Base-by-base conservation (phyloP, 2,329 filamentous ascomycete genomes). In the Endoconidiophora polonica region DNA sequence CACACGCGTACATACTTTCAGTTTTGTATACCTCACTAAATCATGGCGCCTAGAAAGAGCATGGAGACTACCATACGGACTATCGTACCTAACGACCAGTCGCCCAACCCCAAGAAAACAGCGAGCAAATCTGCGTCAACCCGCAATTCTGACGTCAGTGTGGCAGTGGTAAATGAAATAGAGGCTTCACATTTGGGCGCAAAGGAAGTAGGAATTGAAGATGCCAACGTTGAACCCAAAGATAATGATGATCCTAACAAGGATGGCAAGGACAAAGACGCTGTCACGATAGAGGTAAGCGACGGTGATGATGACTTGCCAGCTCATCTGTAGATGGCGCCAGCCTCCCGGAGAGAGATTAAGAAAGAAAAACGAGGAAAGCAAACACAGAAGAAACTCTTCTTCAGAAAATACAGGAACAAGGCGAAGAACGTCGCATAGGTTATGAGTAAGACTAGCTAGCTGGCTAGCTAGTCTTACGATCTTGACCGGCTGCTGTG, bases 231-330 rank as follows among this genome's bases (percentile, higher is more conserved):
- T 24, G 55, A 56, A 9, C 61, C 63, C 2, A 64, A 60, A 37
- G 63, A 64, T 22, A 62, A 59, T 53, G 58, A 62, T 4, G 61
- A 24, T 18, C 37, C 36, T 20, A 38, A n/a, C 4, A 47, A 46
- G 44, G 43, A 46, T 37, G 10, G 58, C n/a, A 57, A 56, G 36
- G 53, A 58, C 4, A 63, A 62, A 55, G 68, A 72, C 47, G 59
- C 63, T 4, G 58, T 72, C 1, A 66, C 68, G 1, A 76, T 79
- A 20, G 76, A 79, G 67, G 74, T 77, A 60, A 36, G 51, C 48
- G 5, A 41, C 16, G 45, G 54, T 33, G 6, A 33, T 33, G 29
- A 33, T 33, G 29, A 12, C 29, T 12, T 33, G 29, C 29, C 29
- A 33, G 29, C 29, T 29, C 26, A 29, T 10, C 26, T 12, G 9